Evolutionary conservation across 345 rosid genomes (phyloP).

Genomic region (Cardiospermum halicacabum): DNA sequence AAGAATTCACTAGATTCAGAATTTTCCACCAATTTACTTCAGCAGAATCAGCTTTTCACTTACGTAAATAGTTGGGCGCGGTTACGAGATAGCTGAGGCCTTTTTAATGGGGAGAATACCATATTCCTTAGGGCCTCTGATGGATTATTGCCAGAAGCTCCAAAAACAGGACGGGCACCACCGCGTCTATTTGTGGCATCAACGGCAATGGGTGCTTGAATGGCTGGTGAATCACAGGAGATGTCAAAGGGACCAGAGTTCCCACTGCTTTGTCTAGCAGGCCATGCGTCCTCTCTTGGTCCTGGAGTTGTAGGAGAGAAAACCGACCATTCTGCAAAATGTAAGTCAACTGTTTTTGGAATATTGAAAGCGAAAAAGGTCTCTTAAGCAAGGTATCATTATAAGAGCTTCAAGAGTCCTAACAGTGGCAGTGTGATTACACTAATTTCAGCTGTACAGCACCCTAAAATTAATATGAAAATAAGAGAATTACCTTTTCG

Average conservation of each 20-base stretch:
- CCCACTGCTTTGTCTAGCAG: slow-evolving; percentile 75
- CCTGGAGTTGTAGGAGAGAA: slow-evolving; percentile 95
- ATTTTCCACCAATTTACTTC: background rate
- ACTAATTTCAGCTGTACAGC: background rate
- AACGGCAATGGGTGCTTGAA: slow-evolving; percentile 39
- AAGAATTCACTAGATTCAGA: slow-evolving; percentile 1
- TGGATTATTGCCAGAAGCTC: slow-evolving; percentile 52
- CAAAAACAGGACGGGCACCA: slow-evolving; percentile 41
- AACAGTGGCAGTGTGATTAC: background rate
- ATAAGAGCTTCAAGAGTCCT: background rate
- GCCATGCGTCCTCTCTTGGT: slow-evolving; percentile 82
- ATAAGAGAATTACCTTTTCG: slow-evolving; percentile 57
- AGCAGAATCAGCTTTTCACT: slow-evolving; percentile 19
- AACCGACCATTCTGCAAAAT: slow-evolving; percentile 77
- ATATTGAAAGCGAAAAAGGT: slow-evolving; percentile 30
- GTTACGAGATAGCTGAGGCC: slow-evolving; percentile 83
- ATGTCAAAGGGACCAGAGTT: slow-evolving; percentile 73
- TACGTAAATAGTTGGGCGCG: slow-evolving; percentile 73
- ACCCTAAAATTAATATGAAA: slow-evolving; percentile 10
- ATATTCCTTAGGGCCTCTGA: slow-evolving; percentile 76
- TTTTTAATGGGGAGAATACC: slow-evolving; percentile 87
- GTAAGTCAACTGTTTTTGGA: slow-evolving; percentile 73
- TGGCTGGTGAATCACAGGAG: slow-evolving; percentile 56
- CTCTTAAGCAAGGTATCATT: background rate
- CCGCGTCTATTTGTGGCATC: slow-evolving; percentile 61